Percentiles rank a stretch among this genome's conserved stretches.
These are phyloP conservation scores for Epichloe uncinata DNA, from an alignment of 2,329 filamentous ascomycete species.

Conservation along the genomic window DNA sequence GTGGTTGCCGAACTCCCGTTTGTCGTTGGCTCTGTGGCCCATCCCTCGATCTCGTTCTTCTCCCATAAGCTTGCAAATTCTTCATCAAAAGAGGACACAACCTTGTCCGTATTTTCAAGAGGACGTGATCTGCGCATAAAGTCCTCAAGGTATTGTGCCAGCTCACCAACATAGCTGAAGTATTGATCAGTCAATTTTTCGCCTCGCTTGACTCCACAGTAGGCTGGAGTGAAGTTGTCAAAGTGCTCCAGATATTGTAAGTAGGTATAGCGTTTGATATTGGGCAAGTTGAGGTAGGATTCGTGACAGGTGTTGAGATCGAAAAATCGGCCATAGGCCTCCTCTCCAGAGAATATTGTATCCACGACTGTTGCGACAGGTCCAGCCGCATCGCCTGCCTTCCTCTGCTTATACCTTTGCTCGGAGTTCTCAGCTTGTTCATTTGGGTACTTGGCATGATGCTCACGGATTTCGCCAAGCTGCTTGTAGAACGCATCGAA, in stretches of 20 bases:
- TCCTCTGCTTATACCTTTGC: constrained; percentile 67
- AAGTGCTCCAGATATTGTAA: constrained; percentile 88
- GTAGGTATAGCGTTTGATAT: constrained; percentile 74
- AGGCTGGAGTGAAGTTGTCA: constrained; percentile 67
- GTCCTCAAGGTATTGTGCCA: constrained; percentile 72
- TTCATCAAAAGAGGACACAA: constrained; percentile 61
- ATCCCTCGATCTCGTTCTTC: constrained; percentile 64
- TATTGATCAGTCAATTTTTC: constrained; percentile 91
- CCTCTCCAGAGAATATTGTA: constrained; percentile 89
- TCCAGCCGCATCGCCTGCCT: constrained; percentile 50
- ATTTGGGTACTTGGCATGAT: constrained; percentile 84
- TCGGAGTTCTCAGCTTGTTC: constrained; percentile 93
- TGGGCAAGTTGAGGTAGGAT: constrained; percentile 76
- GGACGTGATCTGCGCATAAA: constrained; percentile 80
- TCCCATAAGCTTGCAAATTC: constrained; percentile 81
- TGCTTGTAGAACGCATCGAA: constrained; percentile 89
- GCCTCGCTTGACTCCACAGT: constrained; percentile 58
- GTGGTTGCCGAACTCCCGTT: constrained; percentile 11
- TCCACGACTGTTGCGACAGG: constrained; percentile 59
- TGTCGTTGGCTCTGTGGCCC: constrained; percentile 47
- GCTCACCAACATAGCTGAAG: constrained; percentile 71
- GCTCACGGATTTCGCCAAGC: constrained; percentile 65
- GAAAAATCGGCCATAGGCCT: constrained; percentile 84
- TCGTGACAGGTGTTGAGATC: constrained; percentile 79
- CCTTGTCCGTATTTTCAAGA: constrained; percentile 69